phyloP scores from a whole-genome alignment of 257 asterid species.

The Solanum pimpinellifolium region DNA sequence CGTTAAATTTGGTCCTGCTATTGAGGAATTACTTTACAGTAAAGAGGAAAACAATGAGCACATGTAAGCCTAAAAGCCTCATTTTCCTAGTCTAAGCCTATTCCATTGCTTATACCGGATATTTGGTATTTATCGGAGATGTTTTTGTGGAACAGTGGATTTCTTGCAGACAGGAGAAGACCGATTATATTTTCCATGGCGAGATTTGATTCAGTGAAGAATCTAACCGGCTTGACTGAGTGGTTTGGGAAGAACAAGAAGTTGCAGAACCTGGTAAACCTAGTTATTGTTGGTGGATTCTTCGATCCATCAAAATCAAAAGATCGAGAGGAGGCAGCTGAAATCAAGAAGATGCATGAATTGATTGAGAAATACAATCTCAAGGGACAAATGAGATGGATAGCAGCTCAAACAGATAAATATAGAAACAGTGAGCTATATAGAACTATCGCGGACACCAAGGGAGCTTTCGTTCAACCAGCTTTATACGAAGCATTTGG shows the following conservation, averaged over 20 bases:
- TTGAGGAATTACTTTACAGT: slow-evolving; percentile 52
- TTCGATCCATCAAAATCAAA: slow-evolving; percentile 71
- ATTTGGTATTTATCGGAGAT: neutral
- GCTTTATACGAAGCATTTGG: slow-evolving; percentile 92
- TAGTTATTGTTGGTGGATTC: slow-evolving; percentile 75
- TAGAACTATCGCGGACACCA: slow-evolving; percentile 67
- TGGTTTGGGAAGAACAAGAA: slow-evolving; percentile 68
- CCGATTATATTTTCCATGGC: slow-evolving; percentile 88
- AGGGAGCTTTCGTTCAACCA: slow-evolving; percentile 85
- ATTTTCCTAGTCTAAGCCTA: neutral
- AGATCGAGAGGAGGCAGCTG: slow-evolving; percentile 81
- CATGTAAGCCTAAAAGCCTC: slow-evolving; percentile 35
- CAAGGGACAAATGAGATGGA: slow-evolving; percentile 84
- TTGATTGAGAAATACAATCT: slow-evolving; percentile 51
- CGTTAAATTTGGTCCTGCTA: slow-evolving; percentile 39
- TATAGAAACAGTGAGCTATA: slow-evolving; percentile 66
- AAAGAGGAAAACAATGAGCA: slow-evolving; percentile 56
- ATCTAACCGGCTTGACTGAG: slow-evolving; percentile 66
- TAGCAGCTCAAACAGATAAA: slow-evolving; percentile 81
- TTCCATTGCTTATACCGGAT: neutral
- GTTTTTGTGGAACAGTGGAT: slow-evolving; percentile 41
- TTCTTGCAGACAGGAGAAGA: slow-evolving; percentile 52
- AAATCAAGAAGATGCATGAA: slow-evolving; percentile 76
- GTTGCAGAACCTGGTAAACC: slow-evolving; percentile 54
- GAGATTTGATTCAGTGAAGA: slow-evolving; percentile 71